Evolutionary conservation across 345 rosid species (phyloP).

Genomic region (Sisymbrium irio): DNA sequence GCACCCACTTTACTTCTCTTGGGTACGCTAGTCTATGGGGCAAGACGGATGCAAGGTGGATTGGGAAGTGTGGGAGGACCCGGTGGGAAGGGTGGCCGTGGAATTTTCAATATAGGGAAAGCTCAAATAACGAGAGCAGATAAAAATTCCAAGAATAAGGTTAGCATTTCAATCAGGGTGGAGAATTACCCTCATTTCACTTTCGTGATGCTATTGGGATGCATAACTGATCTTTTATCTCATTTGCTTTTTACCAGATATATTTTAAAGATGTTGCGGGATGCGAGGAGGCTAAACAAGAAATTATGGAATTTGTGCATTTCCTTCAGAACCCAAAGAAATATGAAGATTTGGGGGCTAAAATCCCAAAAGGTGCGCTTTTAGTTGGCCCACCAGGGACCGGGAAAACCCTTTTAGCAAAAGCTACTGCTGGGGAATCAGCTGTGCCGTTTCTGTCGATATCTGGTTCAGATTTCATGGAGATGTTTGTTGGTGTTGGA

Average conservation of each 20-base stretch:
- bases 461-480: constrained; percentile 97
- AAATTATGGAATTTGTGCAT: constrained; percentile 96
- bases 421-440: constrained; percentile 98
- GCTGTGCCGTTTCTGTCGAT: constrained; percentile 90
- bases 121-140: constrained; percentile 84
- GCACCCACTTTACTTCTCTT: constrained; percentile 70
- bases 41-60: constrained; percentile 77
- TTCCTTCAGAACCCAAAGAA: constrained; percentile 90
- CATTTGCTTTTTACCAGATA: constrained; percentile 41
- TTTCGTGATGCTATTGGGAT: not conserved
- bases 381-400: constrained; percentile 97
- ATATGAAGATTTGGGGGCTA: constrained; percentile 92
- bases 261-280: constrained; percentile 95
- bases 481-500: constrained; percentile 99
- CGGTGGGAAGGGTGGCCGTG: constrained; percentile 80
- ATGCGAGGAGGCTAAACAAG: constrained; percentile 97
- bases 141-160: constrained; percentile 94
- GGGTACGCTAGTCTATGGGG: constrained; percentile 65
- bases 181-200: not conserved
- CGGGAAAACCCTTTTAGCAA: constrained; percentile 94
- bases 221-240: not conserved
- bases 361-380: constrained; percentile 94
- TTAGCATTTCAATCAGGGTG: constrained; percentile 22
- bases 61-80: constrained; percentile 72
- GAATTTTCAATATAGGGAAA: constrained; percentile 92